Conservation (phyloP, 352 stramenopile genomes). For the Globisporangium cederbergense region DNA sequence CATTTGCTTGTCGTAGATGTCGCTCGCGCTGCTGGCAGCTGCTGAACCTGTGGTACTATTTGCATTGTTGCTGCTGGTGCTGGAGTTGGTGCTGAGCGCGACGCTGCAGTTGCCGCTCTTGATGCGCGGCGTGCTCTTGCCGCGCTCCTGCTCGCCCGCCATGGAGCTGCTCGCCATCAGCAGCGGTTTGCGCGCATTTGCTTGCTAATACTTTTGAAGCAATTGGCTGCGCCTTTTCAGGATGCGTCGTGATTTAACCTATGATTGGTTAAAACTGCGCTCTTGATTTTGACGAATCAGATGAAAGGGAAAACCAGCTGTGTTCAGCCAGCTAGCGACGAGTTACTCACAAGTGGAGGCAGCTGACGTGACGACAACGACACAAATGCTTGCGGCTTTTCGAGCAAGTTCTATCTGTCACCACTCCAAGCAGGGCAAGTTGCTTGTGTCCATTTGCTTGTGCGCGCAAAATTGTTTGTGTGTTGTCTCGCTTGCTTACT, state of each 20-base stretch:
- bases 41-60: not conserved
- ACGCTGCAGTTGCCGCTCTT: slow-evolving; percentile 17
- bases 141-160: slow-evolving; percentile 20
- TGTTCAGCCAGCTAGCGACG: not conserved
- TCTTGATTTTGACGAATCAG: not conserved
- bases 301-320: not conserved
- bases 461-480: not conserved
- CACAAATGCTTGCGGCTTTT: not conserved
- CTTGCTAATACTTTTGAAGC: not conserved
- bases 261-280: not conserved
- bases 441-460: not conserved
- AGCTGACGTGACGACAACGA: not conserved
- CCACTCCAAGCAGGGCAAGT: not conserved
- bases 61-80: not conserved
- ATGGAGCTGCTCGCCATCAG: not conserved
- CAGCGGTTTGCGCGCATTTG: not conserved
- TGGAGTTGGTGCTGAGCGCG: not conserved
- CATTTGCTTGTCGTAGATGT: slow-evolving; percentile 62
- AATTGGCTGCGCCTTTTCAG: slow-evolving; percentile 1
- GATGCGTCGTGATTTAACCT: not conserved
- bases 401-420: not conserved
- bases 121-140: slow-evolving; percentile 16
- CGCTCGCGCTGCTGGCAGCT: not conserved
- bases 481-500: not conserved
- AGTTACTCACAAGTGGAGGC: not conserved